phyloP scores from a whole-genome alignment of 768 basidiomycete genomes.

The Boletus barrowsii region DNA sequence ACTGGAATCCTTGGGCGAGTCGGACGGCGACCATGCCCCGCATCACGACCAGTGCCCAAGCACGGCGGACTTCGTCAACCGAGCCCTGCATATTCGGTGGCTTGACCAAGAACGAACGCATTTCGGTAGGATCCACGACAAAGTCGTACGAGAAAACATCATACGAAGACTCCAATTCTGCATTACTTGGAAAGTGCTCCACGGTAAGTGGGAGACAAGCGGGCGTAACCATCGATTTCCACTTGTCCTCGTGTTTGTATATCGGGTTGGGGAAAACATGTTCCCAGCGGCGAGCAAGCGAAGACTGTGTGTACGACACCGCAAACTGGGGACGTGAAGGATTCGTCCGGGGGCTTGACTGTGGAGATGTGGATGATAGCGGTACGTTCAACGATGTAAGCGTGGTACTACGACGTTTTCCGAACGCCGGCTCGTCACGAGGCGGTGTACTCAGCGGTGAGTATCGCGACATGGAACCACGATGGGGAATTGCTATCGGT shows the following conservation, averaged over 20 bases:
- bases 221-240: conserved; percentile 83
- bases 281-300: conserved; percentile 87
- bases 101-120: conserved; percentile 83
- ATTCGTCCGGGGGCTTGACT: conserved; percentile 47
- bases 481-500: conserved; percentile 37
- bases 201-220: conserved; percentile 87
- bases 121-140: conserved; percentile 78
- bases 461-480: conserved; percentile 48
- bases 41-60: conserved; percentile 81
- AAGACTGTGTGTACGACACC: conserved; percentile 60
- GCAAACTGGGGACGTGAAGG: conserved; percentile 62
- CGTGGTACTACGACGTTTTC: conserved; percentile 52
- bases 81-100: conserved; percentile 48
- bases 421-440: conserved; percentile 55
- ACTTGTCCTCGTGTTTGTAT: conserved; percentile 87
- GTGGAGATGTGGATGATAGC: conserved; percentile 47
- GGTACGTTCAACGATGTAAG: conserved; percentile 37
- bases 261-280: conserved; percentile 73
- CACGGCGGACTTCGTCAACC: conserved; percentile 57
- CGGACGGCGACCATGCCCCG: conserved; percentile 91
- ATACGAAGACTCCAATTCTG: conserved; percentile 74
- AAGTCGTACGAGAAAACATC: conserved; percentile 87
- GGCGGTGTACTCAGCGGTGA: conserved; percentile 72
- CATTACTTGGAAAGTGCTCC: conserved; percentile 76
- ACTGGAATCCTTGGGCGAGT: conserved; percentile 92